Base-by-base conservation (phyloP, 2,329 filamentous ascomycete genomes). In the Cordyceps cicadae region DNA sequence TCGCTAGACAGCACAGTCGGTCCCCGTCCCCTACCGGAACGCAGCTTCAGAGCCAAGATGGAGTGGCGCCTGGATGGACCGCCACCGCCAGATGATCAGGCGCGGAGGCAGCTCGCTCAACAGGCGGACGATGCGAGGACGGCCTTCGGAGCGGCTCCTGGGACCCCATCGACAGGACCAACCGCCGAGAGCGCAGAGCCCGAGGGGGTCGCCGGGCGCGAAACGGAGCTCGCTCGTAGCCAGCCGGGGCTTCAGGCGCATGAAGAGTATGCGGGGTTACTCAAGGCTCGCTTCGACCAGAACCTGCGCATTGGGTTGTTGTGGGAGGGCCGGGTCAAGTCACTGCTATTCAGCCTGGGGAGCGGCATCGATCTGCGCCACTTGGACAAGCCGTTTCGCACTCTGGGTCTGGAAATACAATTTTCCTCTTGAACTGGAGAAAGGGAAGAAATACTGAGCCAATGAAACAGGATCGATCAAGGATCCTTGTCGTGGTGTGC, bases 271-370 rank as follows among this genome's bases (percentile, higher is more conserved):
- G 85, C 89, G 37, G 93, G 92, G 7, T 92, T 97, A 37, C 75
- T 99, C 65, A 99, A 97, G 75, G 88, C 92, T 50, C 84, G 90
- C 54, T 79, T 97, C 57, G 92, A 97, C 70, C 92, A 97, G 76
- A 89, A 92, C 66, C 87, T 91, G 76, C 87, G 87, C 65, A 85
- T 97, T 59, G 90, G 92, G 0, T 72, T 97, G 55, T 76, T 97
- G 24, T 99, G 94, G 93, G 93, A 97, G 72, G 92, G 93, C 2
- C 83, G 92, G 59, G 84, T 95, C 62, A 96, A 97, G 77, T 93
- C 96, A 66, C 77, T 99, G 62, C 81, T 99, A 61, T 95, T 97
- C 71, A 96, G 91, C 67, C 80, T 96, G 48, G 94, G 94, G 11
- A 90, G 91, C 61, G 90, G 86, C 55, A 85, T 99, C 60, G 92